Evolutionary conservation across 805 yeast species (phyloP).

Genomic region (Wickerhamomyces mucosus): DNA sequence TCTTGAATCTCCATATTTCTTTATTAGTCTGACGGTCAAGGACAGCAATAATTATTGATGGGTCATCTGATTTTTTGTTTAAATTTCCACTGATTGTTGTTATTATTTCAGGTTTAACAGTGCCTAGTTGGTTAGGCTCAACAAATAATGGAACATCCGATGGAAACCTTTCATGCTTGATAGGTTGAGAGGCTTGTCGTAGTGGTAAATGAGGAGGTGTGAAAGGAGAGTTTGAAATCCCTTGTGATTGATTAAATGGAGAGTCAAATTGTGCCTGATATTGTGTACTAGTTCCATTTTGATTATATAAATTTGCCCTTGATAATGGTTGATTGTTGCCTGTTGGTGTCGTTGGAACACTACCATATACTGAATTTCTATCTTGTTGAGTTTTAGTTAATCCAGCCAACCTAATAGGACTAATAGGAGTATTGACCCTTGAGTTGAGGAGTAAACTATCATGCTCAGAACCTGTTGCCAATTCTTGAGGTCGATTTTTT

Average conservation of each 20-base stretch:
- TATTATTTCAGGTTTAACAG: constrained; percentile 37
- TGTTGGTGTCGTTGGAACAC: constrained; percentile 1
- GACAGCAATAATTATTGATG: constrained; percentile 51
- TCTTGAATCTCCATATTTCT: constrained; percentile 69
- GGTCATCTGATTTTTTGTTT: constrained; percentile 42
- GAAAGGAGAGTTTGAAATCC: not conserved
- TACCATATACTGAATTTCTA: not conserved
- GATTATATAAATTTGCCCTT: constrained; percentile 10
- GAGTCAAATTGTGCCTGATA: constrained; percentile 3
- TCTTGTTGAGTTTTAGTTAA: not conserved
- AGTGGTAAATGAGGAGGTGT: not conserved
- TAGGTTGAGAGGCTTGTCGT: constrained; percentile 2
- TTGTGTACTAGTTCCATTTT: constrained; percentile 6
- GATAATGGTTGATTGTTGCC: constrained; percentile 3
- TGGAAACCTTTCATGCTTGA: constrained; percentile 7
- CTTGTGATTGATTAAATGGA: constrained; percentile 1
- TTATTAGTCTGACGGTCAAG: constrained; percentile 50
- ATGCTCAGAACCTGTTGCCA: constrained; percentile 2
- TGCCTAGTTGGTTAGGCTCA: constrained; percentile 48
- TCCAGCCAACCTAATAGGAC: constrained; percentile 4
- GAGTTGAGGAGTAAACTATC: no score
- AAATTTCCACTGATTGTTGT: constrained; percentile 37
- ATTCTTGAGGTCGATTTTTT: not conserved
- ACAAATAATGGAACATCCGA: constrained; percentile 41
- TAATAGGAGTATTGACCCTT: no score